Base-by-base conservation (phyloP, 192 early-diverging fungal genomes). In the Pilobolus umbonatus region DNA sequence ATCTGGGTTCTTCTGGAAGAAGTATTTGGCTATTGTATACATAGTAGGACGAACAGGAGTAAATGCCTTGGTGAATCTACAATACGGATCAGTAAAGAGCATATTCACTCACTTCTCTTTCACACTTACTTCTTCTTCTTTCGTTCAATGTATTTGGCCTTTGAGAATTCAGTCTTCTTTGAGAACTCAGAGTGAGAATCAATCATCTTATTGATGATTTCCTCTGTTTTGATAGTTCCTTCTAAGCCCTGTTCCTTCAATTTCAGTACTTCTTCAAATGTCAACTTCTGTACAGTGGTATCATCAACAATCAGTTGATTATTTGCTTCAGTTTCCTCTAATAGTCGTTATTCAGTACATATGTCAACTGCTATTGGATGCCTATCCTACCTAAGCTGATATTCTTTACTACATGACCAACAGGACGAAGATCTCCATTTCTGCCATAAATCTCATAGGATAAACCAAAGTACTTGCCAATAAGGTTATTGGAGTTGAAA, bases 121-220 rank as follows among this genome's bases (percentile, higher is more conserved):
- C 77, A 64, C 29, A 29, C 47, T 64, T 68, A 79, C 81, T 92
- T 94, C 58, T 80, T 77, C 67, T 90, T 79, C 65, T 93, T 95
- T 62, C 89, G 81, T 62, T 85, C 76, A 55, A 97, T 88, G 56
- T 97, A 97, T 79, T 98, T 98, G 30, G 89, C 87, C 73, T 97
- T 94, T 21, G 94, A 88, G 62, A 88, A 98, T 61, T 94, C 91
- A 0, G 96, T 98, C 73, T 98, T 98, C 55, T 86, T 79, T 39
- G 91, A 85, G 68, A 95, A 97, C n/a, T 84, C 69, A 25, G 85
- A 73, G 71, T 90, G 89, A 67, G 90, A 90, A 50, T 86, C 86
- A 3, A 88, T 81, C 43, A 98, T 71, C 39, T 83, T 84, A 58
- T 82, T 76, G 56, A 98, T 92, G 28, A 98, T 82, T 58, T 84